Conservation (phyloP, 306 rosid genomes). For the Cucumis hystrix region DNA sequence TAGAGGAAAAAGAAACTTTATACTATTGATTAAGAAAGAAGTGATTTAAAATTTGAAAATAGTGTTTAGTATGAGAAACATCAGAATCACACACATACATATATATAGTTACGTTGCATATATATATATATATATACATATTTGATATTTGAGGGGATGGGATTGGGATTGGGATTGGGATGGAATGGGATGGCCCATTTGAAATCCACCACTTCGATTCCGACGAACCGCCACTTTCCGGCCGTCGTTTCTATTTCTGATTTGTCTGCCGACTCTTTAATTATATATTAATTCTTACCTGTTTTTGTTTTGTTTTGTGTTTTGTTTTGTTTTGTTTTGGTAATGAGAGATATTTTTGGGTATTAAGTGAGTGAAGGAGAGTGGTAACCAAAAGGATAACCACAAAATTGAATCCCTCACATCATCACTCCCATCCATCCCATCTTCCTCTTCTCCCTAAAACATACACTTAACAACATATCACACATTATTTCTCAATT, state of each 20-base stretch:
- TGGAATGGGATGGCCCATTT: neutral
- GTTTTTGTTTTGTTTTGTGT: neutral
- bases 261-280: constrained; percentile 11
- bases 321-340: neutral
- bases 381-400: neutral
- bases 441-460: no score
- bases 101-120: neutral
- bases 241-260: neutral
- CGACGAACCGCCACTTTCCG: constrained; percentile 11
- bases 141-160: no score
- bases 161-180: no score
- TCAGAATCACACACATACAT: constrained; percentile 2
- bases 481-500: no score
- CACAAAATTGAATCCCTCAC: neutral
- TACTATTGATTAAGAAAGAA: no score
- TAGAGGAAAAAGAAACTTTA: no score
- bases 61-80: neutral
- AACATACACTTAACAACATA: no score
- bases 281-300: neutral
- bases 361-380: neutral
- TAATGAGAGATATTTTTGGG: neutral
- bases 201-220: neutral
- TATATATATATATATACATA: no score
- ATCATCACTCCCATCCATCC: no score
- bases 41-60: no score